Conservation (phyloP, 345 rosid species). For the Gossypium thurberi region DNA sequence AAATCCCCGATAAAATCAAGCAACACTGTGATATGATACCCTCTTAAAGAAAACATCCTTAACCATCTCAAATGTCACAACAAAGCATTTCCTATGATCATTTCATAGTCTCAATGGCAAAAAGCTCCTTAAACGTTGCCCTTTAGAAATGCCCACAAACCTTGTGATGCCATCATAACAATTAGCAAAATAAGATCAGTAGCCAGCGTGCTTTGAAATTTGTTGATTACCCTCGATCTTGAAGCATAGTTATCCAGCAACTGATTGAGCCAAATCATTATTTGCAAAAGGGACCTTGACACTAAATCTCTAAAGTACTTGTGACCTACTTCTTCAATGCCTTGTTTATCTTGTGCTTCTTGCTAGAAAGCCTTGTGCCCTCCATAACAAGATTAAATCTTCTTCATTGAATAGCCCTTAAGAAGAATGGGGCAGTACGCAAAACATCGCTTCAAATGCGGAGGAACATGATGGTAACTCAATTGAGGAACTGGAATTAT, state of each 20-base stretch:
- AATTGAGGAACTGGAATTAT: constrained; percentile 18
- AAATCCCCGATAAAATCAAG: constrained; percentile 27
- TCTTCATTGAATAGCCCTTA: neutral
- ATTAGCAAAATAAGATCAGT: neutral
- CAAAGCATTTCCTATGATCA: neutral
- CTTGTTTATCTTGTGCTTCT: neutral
- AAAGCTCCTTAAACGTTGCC: constrained; percentile 28
- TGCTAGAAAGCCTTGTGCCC: neutral
- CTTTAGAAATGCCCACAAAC: constrained; percentile 28
- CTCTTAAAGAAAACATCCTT: neutral
- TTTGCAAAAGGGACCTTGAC: neutral
- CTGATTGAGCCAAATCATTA: neutral
- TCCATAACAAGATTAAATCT: neutral
- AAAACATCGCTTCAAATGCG: constrained; percentile 32
- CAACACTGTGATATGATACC: constrained; percentile 7
- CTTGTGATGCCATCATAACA: neutral
- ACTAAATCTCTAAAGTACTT: neutral
- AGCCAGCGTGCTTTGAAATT: neutral
- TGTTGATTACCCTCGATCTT: neutral
- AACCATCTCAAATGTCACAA: neutral
- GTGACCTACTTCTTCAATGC: neutral
- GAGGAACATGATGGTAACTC: constrained; percentile 21
- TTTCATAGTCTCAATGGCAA: constrained; percentile 24
- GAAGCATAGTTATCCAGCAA: neutral
- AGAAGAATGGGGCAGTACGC: constrained; percentile 28